Evolutionary conservation across 805 yeast species (phyloP).

Genomic region (Candida caryicola): DNA sequence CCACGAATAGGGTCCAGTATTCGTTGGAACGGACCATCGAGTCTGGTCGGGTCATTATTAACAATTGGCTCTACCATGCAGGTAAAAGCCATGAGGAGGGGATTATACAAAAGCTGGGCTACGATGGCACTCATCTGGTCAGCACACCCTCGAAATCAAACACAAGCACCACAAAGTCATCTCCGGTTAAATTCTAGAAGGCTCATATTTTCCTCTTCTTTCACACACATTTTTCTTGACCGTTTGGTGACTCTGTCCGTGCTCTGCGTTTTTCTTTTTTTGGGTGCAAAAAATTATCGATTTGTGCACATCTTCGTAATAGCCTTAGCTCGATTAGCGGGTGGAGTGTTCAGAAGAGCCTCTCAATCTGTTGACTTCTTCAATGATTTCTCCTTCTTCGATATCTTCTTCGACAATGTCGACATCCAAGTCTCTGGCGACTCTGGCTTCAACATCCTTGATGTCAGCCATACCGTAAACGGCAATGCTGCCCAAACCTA

Average conservation of each 20-base stretch:
- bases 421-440: slow-evolving; percentile 53
- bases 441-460: slow-evolving; percentile 61
- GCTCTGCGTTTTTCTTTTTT: too few relatives aligned
- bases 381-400: slow-evolving; percentile 13
- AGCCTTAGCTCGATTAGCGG: neutral
- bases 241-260: too few relatives aligned
- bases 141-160: too few relatives aligned
- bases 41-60: neutral
- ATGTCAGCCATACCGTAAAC: slow-evolving; percentile 86
- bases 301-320: too few relatives aligned
- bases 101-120: neutral
- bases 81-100: neutral
- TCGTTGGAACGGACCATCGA: neutral
- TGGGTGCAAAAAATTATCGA: neutral
- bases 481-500: slow-evolving; percentile 76
- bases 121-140: too few relatives aligned
- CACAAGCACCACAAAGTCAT: too few relatives aligned
- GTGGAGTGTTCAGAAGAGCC: slow-evolving; percentile 1
- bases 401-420: slow-evolving; percentile 39
- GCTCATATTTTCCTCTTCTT: neutral
- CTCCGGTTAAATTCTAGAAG: neutral
- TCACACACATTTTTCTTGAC: neutral
- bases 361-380: slow-evolving; percentile 10
- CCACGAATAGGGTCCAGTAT: neutral
- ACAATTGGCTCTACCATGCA: neutral